Conservation (phyloP, 441 rosid genomes). For the Gossypium schwendimanii region DNA sequence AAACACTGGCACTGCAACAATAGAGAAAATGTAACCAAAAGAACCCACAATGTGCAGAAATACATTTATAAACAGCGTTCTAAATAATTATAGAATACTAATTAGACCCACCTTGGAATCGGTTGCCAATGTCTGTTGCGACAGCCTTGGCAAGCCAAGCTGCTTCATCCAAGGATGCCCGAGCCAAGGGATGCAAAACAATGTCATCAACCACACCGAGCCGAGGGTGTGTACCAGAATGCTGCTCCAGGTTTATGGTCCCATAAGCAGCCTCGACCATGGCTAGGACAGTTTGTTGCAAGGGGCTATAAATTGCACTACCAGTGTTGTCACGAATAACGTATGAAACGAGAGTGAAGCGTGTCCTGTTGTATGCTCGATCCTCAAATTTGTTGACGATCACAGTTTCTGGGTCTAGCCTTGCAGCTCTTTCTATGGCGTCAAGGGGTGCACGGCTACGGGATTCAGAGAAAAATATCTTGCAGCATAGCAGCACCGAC, state of each 20-base stretch:
- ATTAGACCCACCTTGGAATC: constrained; percentile 38
- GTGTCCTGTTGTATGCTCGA: constrained; percentile 40
- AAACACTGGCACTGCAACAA: constrained; percentile 49
- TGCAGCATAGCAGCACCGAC: constrained; percentile 44
- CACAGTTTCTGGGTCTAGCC: constrained; percentile 36
- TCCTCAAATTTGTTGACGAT: constrained; percentile 48
- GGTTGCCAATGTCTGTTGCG: constrained; percentile 47
- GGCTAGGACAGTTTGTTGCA: constrained; percentile 45
- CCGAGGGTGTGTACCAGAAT: constrained; percentile 51
- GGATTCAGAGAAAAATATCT: constrained; percentile 48
- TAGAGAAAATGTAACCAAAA: neutral
- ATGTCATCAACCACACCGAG: constrained; percentile 62
- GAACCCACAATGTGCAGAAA: neutral
- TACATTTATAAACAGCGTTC: neutral
- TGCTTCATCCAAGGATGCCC: constrained; percentile 50
- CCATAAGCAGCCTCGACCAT: constrained; percentile 50
- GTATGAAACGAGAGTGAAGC: constrained; percentile 52
- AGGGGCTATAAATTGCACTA: constrained; percentile 40
- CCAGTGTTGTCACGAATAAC: constrained; percentile 40
- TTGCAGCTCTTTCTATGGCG: constrained; percentile 37
- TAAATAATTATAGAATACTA: neutral
- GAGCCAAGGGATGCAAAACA: constrained; percentile 47
- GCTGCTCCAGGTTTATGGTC: constrained; percentile 42
- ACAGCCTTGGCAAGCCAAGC: constrained; percentile 54
- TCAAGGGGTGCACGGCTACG: constrained; percentile 40